phyloP scores from a whole-genome alignment of 371 early-diverging fungal genomes.

The Gilbertella persicaria region DNA sequence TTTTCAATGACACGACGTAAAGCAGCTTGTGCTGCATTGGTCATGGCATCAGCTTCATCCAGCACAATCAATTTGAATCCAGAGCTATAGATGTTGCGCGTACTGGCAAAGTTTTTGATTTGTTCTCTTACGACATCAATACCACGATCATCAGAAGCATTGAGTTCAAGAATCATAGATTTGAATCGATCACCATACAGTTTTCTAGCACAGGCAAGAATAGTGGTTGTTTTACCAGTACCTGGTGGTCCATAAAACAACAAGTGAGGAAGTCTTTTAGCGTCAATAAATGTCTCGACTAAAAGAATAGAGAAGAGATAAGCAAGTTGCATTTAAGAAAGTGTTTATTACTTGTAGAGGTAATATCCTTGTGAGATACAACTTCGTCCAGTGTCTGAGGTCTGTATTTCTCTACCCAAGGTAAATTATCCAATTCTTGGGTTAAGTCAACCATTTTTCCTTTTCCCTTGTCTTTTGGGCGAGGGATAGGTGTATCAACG shows the following conservation, averaged over 20 bases:
- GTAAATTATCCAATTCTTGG: slow-evolving; percentile 30
- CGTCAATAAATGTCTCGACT: slow-evolving; percentile 88
- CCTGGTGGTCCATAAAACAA: slow-evolving; percentile 99
- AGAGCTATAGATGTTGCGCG: slow-evolving; percentile 82
- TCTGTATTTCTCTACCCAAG: slow-evolving; percentile 95
- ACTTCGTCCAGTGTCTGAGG: slow-evolving; percentile 84
- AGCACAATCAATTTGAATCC: slow-evolving; percentile 96
- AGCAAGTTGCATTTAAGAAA: neutral
- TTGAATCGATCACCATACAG: slow-evolving; percentile 82
- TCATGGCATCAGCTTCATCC: slow-evolving; percentile 99
- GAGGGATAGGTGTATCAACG: slow-evolving; percentile 21
- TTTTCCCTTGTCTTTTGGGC: slow-evolving; percentile 32
- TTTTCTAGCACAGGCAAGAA: slow-evolving; percentile 86
- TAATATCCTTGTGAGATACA: slow-evolving; percentile 91
- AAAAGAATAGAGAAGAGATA: neutral
- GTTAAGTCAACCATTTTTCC: slow-evolving; percentile 21
- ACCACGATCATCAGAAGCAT: slow-evolving; percentile 99
- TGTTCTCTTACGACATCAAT: slow-evolving; percentile 99
- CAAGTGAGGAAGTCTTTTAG: slow-evolving; percentile 95
- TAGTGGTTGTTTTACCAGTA: slow-evolving; percentile 98
- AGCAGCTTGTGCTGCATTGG: slow-evolving; percentile 95
- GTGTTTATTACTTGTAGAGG: slow-evolving; percentile 68
- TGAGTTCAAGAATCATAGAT: slow-evolving; percentile 93
- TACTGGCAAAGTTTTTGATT: slow-evolving; percentile 98
- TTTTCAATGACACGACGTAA: slow-evolving; percentile 98